Conservation (phyloP, 1,139 yeast species). For the Pichia sp. region DNA sequence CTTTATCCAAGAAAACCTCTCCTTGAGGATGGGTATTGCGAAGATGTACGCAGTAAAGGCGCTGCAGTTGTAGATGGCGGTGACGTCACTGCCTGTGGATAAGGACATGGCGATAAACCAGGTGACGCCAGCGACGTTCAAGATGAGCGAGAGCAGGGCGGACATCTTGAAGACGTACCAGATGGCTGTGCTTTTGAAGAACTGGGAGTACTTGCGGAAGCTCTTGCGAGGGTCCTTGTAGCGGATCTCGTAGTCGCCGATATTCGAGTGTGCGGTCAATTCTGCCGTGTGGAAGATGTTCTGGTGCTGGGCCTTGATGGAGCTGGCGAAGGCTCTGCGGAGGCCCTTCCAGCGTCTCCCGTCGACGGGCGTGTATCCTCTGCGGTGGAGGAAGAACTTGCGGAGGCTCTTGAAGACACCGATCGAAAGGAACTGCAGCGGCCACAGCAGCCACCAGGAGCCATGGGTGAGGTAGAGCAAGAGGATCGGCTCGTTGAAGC, state of each 20-base stretch:
- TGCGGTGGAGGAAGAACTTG: slow-evolving; percentile 34
- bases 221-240: slow-evolving; percentile 24
- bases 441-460: slow-evolving; percentile 75
- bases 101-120: slow-evolving; percentile 84
- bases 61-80: slow-evolving; percentile 86
- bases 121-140: slow-evolving; percentile 74
- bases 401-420: slow-evolving; percentile 41
- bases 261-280: slow-evolving; percentile 28
- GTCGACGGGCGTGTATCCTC: slow-evolving; percentile 33
- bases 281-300: slow-evolving; percentile 35
- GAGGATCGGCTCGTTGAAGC: slow-evolving; percentile 67
- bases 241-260: slow-evolving; percentile 20
- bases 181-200: slow-evolving; percentile 44
- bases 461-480: slow-evolving; percentile 71
- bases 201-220: slow-evolving; percentile 38
- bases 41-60: slow-evolving; percentile 86
- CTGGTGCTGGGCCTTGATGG: slow-evolving; percentile 39
- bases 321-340: slow-evolving; percentile 38
- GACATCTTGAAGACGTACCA: slow-evolving; percentile 44
- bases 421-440: slow-evolving; percentile 55
- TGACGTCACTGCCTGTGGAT: slow-evolving; percentile 80
- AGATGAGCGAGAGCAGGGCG: slow-evolving; percentile 47
- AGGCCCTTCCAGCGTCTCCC: slow-evolving; percentile 39
- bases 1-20: slow-evolving; percentile 61
- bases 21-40: slow-evolving; percentile 70